Percentiles rank a stretch among this genome's conserved stretches.
Evolutionary conservation across 2,329 filamentous ascomycete species (phyloP).

Genomic region (Sporothrix brunneoviolacea): DNA sequence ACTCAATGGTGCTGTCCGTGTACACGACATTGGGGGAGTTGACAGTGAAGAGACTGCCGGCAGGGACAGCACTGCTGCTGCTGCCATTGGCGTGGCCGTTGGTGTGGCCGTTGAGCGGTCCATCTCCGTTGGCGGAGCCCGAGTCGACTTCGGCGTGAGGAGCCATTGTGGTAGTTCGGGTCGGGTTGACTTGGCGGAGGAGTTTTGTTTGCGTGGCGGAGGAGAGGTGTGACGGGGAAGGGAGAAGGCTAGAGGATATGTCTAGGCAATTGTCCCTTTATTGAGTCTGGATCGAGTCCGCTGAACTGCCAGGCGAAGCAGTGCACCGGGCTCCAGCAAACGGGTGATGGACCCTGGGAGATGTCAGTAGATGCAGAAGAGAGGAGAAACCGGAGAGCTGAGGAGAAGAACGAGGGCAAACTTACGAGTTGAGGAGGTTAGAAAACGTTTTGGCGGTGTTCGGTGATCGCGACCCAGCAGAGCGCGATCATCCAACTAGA

Average conservation of each 20-base stretch:
- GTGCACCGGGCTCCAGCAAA: constrained; percentile 95
- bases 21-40: constrained; percentile 90
- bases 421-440: constrained; percentile 95
- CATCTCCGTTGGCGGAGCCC: constrained; percentile 55
- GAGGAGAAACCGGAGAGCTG: not conserved
- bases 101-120: constrained; percentile 29
- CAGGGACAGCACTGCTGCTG: constrained; percentile 32
- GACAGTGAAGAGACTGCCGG: constrained; percentile 70
- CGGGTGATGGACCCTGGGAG: constrained; percentile 76
- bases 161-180: constrained; percentile 60
- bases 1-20: constrained; percentile 79
- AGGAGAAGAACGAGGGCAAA: constrained; percentile 10
- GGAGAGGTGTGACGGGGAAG: not conserved
- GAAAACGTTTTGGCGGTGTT: constrained; percentile 89
- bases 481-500: constrained; percentile 17
- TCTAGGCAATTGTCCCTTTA: constrained; percentile 35
- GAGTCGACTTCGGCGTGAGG: constrained; percentile 69
- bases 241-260: not conserved
- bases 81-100: no score
- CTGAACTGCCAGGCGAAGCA: constrained; percentile 77
- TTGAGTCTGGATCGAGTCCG: constrained; percentile 55
- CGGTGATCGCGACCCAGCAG: constrained; percentile 48
- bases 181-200: not conserved
- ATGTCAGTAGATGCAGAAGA: constrained; percentile 5
- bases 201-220: not conserved